Percentiles rank a stretch among this genome's conserved stretches.
These are phyloP conservation scores for Globisporangium spiculum DNA, from an alignment of 352 stramenopile genomes.

Conservation along the genomic window DNA sequence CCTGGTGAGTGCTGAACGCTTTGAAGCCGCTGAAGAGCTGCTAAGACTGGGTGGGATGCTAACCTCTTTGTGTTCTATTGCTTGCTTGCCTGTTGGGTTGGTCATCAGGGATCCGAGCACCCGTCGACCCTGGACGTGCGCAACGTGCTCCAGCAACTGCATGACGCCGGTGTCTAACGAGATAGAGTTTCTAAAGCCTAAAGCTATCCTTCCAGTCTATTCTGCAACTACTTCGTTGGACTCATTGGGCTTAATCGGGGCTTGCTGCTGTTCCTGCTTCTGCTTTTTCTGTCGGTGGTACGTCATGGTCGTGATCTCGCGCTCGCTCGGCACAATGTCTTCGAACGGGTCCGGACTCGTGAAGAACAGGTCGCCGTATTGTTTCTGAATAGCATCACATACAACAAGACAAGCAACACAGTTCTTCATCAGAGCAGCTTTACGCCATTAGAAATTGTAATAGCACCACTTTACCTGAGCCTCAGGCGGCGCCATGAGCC, in stretches of 20 bases:
- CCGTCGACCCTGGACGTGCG: slow-evolving; percentile 56
- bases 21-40: background rate
- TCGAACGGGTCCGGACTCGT: slow-evolving; percentile 68
- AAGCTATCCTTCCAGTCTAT: too few relatives aligned
- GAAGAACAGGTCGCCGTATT: slow-evolving; percentile 68
- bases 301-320: slow-evolving; percentile 63
- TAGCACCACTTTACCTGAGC: slow-evolving; percentile 32
- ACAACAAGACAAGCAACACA: slow-evolving; percentile 6
- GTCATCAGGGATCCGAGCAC: slow-evolving; percentile 42
- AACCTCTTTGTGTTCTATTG: background rate
- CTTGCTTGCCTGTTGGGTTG: background rate
- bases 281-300: slow-evolving; percentile 23
- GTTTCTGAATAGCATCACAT: slow-evolving; percentile 22
- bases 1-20: slow-evolving; percentile 29
- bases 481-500: slow-evolving; percentile 44
- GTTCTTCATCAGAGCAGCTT: background rate
- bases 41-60: background rate
- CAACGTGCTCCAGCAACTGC: slow-evolving; percentile 48
- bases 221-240: background rate
- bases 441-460: background rate
- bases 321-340: slow-evolving; percentile 46
- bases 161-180: slow-evolving; percentile 38
- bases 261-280: background rate
- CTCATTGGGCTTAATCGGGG: background rate
- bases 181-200: background rate